A percentile compares a stretch with the other conserved stretches of the same genome.
phyloP scores from a whole-genome alignment of 176 grass and related monocot genomes.

The Miscanthus lutarioriparius region DNA sequence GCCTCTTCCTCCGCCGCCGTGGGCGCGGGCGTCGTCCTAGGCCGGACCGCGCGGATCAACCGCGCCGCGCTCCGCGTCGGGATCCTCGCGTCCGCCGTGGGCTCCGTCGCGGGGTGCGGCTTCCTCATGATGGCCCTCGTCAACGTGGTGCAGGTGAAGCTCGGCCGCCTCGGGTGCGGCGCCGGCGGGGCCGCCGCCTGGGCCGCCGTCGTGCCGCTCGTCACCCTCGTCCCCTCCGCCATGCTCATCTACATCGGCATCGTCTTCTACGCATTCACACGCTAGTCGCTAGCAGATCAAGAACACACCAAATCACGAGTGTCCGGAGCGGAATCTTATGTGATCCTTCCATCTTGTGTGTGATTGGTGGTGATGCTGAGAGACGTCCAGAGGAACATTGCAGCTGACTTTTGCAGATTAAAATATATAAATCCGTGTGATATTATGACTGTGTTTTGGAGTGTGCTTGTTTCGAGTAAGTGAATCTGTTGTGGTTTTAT shows the following conservation, averaged over 20 bases:
- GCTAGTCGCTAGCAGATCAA: constrained; percentile 19
- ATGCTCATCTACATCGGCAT: constrained; percentile 79
- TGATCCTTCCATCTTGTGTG: too few relatives aligned
- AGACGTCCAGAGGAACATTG: background rate
- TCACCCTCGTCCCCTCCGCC: constrained; percentile 69
- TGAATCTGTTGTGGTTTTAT: background rate
- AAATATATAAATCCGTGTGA: background rate
- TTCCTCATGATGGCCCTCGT: constrained; percentile 91
- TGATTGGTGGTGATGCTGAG: background rate
- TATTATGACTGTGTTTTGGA: background rate
- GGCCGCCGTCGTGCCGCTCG: constrained; percentile 65
- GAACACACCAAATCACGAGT: background rate
- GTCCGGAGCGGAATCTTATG: too few relatives aligned
- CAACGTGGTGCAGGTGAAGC: constrained; percentile 87
- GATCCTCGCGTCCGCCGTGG: constrained; percentile 63
- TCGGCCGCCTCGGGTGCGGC: constrained; percentile 70
- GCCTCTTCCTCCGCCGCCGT: background rate
- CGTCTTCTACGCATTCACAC: constrained; percentile 75
- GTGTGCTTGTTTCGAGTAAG: constrained; percentile 1
- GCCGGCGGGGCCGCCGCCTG: constrained; percentile 47
- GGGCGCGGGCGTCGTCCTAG: background rate
- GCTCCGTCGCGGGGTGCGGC: constrained; percentile 61
- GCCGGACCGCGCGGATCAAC: constrained; percentile 56
- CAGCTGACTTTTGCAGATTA: background rate
- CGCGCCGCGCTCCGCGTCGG: constrained; percentile 61